Percentiles rank a stretch among this genome's conserved stretches.
Evolutionary conservation across 768 basidiomycete genomes (phyloP).

Genomic region (Calocybe cyanea): DNA sequence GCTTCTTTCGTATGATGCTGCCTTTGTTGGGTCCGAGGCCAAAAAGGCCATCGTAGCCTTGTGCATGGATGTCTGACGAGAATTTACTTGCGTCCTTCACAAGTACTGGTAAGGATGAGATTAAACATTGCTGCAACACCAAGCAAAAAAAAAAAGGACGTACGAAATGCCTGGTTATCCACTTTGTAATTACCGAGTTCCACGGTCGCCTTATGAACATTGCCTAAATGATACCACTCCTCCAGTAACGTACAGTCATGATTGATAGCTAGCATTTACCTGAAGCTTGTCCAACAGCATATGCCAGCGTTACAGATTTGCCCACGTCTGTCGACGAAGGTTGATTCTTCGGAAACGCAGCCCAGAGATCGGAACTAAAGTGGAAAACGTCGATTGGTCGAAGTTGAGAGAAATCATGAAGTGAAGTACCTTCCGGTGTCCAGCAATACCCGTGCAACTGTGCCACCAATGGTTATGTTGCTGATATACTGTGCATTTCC

Average conservation of each 20-base stretch:
- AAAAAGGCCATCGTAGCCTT: conserved; percentile 69
- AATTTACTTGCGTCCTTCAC: conserved; percentile 63
- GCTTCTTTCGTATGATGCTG: conserved; percentile 56
- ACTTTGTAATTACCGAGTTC: conserved; percentile 56
- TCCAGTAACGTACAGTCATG: not conserved
- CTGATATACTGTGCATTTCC: conserved; percentile 72
- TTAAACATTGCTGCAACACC: not conserved
- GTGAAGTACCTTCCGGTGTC: conserved; percentile 70
- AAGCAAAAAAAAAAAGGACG: conserved; percentile 24
- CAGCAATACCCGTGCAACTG: conserved; percentile 54
- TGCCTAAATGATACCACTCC: conserved; percentile 34
- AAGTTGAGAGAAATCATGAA: not conserved
- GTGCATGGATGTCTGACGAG: conserved; percentile 51
- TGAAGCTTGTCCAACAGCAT: conserved; percentile 64
- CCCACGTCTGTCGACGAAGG: conserved; percentile 54
- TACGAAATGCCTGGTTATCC: conserved; percentile 64
- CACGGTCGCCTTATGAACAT: conserved; percentile 50
- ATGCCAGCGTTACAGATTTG: conserved; percentile 50
- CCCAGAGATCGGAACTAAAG: conserved; percentile 76
- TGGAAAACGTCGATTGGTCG: not conserved
- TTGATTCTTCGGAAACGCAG: conserved; percentile 42
- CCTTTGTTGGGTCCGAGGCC: conserved; percentile 78
- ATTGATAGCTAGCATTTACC: conserved; percentile 32
- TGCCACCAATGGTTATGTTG: conserved; percentile 66
- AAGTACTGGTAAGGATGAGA: conserved; percentile 40